Conservation (phyloP, 116 monocot genomes). For the Posidonia oceanica region DNA sequence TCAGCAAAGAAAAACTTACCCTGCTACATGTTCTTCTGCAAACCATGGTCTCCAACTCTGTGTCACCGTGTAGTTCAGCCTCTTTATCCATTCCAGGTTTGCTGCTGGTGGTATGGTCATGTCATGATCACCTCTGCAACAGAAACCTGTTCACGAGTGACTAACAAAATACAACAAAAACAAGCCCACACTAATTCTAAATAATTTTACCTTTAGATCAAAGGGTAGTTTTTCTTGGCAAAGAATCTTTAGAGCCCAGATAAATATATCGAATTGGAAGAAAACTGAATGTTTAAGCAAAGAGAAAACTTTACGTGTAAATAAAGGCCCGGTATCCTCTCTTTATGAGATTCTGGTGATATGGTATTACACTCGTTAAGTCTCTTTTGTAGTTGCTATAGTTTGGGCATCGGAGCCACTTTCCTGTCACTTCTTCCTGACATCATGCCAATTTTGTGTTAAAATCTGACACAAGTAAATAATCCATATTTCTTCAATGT, state of each 20-base stretch:
- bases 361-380: neutral
- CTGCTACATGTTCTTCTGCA: conserved; percentile 6
- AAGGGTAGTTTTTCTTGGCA: neutral
- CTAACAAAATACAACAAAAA: no score
- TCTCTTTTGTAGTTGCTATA: conserved; percentile 5
- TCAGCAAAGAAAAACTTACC: neutral
- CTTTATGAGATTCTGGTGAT: neutral
- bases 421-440: conserved; percentile 10
- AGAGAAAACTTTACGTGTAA: neutral
- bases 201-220: no score
- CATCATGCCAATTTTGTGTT: no score
- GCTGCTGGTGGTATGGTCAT: conserved; percentile 8
- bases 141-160: neutral
- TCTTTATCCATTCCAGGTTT: conserved; percentile 9
- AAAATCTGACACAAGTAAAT: no score
- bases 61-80: conserved; percentile 3
- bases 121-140: conserved; percentile 14
- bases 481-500: no score
- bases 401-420: conserved; percentile 2
- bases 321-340: conserved; percentile 13
- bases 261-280: neutral
- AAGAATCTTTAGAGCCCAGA: neutral
- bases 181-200: no score
- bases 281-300: no score
- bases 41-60: conserved; percentile 11